A percentile compares a stretch with the other conserved stretches of the same genome.
These are phyloP conservation scores for Eutrema heterophyllum DNA, from an alignment of 345 rosid genomes.

Conservation along the genomic window DNA sequence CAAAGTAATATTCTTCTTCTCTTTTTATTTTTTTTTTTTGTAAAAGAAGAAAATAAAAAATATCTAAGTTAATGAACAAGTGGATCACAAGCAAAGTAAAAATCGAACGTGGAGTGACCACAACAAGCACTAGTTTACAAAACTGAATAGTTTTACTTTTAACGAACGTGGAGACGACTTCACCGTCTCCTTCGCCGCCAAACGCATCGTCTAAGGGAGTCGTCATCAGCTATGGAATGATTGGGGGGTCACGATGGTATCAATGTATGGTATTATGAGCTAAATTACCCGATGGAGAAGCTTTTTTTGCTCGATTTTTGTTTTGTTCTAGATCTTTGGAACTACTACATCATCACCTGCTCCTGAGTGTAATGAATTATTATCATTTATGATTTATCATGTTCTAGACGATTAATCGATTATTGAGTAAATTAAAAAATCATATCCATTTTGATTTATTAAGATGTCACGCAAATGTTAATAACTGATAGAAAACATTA, in stretches of 20 bases:
- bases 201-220: background rate
- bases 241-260: background rate
- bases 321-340: conserved; percentile 5
- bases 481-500: background rate
- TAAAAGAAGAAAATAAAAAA: too few species aligned
- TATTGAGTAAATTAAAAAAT: background rate
- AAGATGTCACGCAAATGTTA: background rate
- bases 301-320: background rate
- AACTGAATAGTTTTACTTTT: too few species aligned
- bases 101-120: too few species aligned
- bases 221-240: conserved; percentile 9
- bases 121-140: too few species aligned
- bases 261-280: background rate
- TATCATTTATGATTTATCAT: background rate
- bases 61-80: too few species aligned
- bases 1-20: too few species aligned
- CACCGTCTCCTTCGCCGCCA: background rate
- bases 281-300: background rate
- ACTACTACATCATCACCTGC: background rate
- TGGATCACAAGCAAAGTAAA: too few species aligned
- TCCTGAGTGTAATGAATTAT: background rate
- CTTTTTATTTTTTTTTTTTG: too few species aligned
- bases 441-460: background rate
- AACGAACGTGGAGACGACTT: too few species aligned
- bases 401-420: background rate